These are phyloP conservation scores for Dactylellina cionopaga DNA, from an alignment of 2,329 filamentous ascomycete genomes.

Conservation along the genomic window DNA sequence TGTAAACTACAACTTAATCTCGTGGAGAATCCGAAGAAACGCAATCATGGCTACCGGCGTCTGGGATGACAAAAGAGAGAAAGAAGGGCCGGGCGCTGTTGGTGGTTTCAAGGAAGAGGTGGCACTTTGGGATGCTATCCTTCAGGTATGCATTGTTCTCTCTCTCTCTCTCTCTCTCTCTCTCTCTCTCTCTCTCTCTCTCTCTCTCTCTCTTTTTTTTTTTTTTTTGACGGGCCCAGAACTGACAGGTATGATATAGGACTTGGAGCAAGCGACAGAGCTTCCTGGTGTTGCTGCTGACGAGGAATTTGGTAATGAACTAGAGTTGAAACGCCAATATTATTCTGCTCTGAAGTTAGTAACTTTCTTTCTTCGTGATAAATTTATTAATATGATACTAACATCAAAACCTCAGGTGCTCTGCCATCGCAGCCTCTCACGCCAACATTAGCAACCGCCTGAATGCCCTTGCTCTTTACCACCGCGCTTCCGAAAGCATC, in stretches of 20 bases:
- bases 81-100: constrained; percentile 68
- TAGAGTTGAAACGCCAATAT: constrained; percentile 82
- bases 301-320: constrained; percentile 75
- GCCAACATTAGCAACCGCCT: constrained; percentile 75
- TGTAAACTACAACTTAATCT: constrained; percentile 92
- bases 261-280: constrained; percentile 87
- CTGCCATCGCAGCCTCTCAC: constrained; percentile 87
- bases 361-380: not conserved
- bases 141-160: constrained; percentile 52
- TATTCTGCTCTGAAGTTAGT: constrained; percentile 84
- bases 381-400: not conserved
- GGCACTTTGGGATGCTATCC: constrained; percentile 85
- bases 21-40: constrained; percentile 94
- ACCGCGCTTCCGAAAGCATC: constrained; percentile 70
- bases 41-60: constrained; percentile 76
- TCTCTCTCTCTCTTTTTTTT: not conserved
- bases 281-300: constrained; percentile 91
- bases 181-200: not conserved
- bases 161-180: not conserved
- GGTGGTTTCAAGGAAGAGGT: constrained; percentile 75
- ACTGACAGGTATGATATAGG: constrained; percentile 70
- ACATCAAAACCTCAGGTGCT: constrained; percentile 67
- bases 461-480: constrained; percentile 86
- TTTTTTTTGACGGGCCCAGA: not conserved
- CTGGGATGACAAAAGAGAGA: constrained; percentile 61